A percentile compares a stretch with the other conserved stretches of the same genome.
phyloP scores from a whole-genome alignment of 345 rosid genomes.

The Erodium maritimum region DNA sequence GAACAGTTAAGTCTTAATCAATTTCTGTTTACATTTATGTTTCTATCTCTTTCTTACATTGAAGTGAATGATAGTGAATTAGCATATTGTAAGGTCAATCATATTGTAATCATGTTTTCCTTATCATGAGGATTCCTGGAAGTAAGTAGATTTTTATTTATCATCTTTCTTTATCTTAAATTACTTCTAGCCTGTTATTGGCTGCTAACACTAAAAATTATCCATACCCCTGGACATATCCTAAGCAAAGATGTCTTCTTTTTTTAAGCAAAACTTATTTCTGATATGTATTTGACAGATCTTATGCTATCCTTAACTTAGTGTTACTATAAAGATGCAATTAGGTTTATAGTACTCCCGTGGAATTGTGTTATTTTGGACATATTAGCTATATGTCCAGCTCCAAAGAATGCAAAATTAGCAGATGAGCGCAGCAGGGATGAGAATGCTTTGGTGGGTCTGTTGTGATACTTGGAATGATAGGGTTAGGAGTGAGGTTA shows the following conservation, averaged over 20 bases:
- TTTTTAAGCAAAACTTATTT: background rate
- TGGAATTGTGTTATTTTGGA: too few relatives aligned
- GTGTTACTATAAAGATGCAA: background rate
- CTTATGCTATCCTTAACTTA: background rate
- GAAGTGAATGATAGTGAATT: background rate
- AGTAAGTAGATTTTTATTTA: too few relatives aligned
- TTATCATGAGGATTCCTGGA: too few relatives aligned
- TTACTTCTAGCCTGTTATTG: too few relatives aligned
- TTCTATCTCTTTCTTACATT: background rate
- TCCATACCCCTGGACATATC: background rate
- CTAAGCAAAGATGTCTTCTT: background rate
- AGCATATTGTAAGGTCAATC: background rate
- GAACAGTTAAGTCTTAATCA: slow-evolving; percentile 56
- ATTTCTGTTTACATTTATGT: background rate
- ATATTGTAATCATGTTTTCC: background rate
- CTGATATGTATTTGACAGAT: background rate
- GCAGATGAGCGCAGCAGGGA: too few relatives aligned
- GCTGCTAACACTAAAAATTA: too few relatives aligned
- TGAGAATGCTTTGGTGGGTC: too few relatives aligned
- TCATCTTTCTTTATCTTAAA: too few relatives aligned
- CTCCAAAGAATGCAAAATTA: too few relatives aligned
- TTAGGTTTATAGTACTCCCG: background rate
- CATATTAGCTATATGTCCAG: too few relatives aligned
- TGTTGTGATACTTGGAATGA: too few relatives aligned
- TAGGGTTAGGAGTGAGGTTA: too few relatives aligned